Evolutionary conservation across 1,284 basidiomycete species (phyloP).

Genomic region (Spongiforma sp.): DNA sequence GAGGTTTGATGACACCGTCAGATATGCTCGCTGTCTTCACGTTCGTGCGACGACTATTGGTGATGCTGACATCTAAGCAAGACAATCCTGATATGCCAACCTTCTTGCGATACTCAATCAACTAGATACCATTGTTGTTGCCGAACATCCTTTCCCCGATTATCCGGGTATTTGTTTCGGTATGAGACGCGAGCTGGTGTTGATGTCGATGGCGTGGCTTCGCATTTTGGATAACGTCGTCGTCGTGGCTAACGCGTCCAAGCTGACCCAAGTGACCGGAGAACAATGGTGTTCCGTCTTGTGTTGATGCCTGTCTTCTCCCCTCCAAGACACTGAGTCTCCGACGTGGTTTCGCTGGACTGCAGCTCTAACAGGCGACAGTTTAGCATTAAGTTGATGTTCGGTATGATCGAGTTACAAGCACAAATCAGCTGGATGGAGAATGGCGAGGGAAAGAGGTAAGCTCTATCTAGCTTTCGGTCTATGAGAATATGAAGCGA

Average conservation of each 20-base stretch:
- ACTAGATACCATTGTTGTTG: slow-evolving; percentile 40
- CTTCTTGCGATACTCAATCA: slow-evolving; percentile 43
- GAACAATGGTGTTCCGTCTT: slow-evolving; percentile 63
- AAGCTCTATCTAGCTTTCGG: background rate
- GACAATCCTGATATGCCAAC: slow-evolving; percentile 40
- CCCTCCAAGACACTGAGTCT: slow-evolving; percentile 36
- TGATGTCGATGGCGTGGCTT: slow-evolving; percentile 65
- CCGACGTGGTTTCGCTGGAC: slow-evolving; percentile 35
- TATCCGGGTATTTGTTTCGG: slow-evolving; percentile 48
- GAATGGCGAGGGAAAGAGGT: slow-evolving; percentile 35
- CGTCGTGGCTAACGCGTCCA: slow-evolving; percentile 38
- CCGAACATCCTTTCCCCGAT: slow-evolving; percentile 32
- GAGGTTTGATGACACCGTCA: slow-evolving; percentile 57
- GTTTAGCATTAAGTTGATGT: slow-evolving; percentile 54
- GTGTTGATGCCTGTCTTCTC: slow-evolving; percentile 62
- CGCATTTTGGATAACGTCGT: slow-evolving; percentile 75
- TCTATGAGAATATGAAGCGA: slow-evolving; percentile 10
- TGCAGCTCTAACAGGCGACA: slow-evolving; percentile 44
- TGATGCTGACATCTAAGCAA: slow-evolving; percentile 62
- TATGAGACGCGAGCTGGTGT: slow-evolving; percentile 53
- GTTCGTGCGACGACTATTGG: slow-evolving; percentile 66
- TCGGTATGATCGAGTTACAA: slow-evolving; percentile 52
- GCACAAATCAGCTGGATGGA: slow-evolving; percentile 55
- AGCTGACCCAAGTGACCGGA: slow-evolving; percentile 53
- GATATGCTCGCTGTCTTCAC: slow-evolving; percentile 66